These are phyloP conservation scores for Cyberlindnera samutprakarnensis DNA, from an alignment of 805 yeast genomes.

Conservation along the genomic window DNA sequence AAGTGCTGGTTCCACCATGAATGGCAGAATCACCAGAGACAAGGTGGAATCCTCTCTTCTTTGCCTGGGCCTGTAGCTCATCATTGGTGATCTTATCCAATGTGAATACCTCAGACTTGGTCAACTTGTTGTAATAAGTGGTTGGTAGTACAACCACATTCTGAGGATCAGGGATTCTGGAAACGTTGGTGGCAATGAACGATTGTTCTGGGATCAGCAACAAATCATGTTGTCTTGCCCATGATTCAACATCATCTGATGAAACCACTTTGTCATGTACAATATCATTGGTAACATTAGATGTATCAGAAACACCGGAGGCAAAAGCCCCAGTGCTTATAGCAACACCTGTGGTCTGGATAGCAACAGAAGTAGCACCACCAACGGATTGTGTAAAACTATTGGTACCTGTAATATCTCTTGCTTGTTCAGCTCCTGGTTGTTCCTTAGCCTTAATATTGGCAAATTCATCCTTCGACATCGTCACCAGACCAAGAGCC, in stretches of 20 bases:
- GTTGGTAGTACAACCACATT: slow-evolving; percentile 59
- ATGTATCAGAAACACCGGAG: too few species aligned
- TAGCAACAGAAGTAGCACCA: too few species aligned
- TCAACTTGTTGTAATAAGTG: slow-evolving; percentile 52
- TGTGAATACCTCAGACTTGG: slow-evolving; percentile 35
- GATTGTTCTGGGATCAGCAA: slow-evolving; percentile 52
- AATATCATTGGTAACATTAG: too few species aligned
- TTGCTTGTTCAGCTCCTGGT: too few species aligned
- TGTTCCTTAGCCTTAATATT: slow-evolving; percentile 21
- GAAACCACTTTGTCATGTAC: slow-evolving; percentile 1
- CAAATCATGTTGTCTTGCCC: slow-evolving; percentile 39
- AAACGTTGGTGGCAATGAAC: slow-evolving; percentile 56
- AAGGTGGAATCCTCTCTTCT: slow-evolving; percentile 39
- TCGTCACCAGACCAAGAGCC: slow-evolving; percentile 27
- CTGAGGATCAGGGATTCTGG: slow-evolving; percentile 43
- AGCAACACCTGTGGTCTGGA: too few species aligned
- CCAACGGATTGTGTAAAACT: too few species aligned
- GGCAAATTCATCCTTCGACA: slow-evolving; percentile 28
- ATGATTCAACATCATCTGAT: slow-evolving; percentile 8
- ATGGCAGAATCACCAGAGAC: slow-evolving; percentile 8
- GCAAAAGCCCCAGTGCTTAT: too few species aligned
- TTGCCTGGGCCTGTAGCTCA: slow-evolving; percentile 36
- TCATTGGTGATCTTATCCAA: slow-evolving; percentile 40
- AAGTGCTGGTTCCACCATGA: not conserved
- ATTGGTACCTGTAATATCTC: too few species aligned